Conservation (phyloP, 768 basidiomycete genomes). For the Trametes villosa region DNA sequence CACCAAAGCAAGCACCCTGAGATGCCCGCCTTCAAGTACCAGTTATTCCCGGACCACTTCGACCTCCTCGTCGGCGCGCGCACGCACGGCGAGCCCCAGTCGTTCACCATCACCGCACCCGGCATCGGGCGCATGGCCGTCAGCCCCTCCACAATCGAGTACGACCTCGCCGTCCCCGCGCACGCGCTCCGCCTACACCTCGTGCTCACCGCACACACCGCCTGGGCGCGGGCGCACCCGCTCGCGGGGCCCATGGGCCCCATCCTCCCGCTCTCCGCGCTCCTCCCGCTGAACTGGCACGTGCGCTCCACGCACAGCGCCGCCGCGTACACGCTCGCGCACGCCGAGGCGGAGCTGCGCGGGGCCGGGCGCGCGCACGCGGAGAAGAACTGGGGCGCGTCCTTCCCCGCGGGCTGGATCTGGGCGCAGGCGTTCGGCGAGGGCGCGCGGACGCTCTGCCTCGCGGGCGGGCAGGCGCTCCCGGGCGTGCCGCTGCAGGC, state of each 20-base stretch:
- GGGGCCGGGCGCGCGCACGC: slow-evolving; percentile 24
- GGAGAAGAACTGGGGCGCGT: slow-evolving; percentile 36
- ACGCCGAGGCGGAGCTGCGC: slow-evolving; percentile 2
- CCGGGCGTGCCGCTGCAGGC: slow-evolving; percentile 25
- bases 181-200: slow-evolving; percentile 22
- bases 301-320: slow-evolving; percentile 27
- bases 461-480: slow-evolving; percentile 31
- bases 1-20: neutral
- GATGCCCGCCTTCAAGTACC: slow-evolving; percentile 25
- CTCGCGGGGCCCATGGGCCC: slow-evolving; percentile 31
- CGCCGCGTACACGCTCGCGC: slow-evolving; percentile 20
- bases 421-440: slow-evolving; percentile 29
- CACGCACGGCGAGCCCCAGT: neutral
- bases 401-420: slow-evolving; percentile 33
- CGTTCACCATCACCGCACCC: slow-evolving; percentile 24
- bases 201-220: slow-evolving; percentile 13
- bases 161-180: slow-evolving; percentile 19
- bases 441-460: slow-evolving; percentile 20
- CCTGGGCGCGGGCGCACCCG: slow-evolving; percentile 23
- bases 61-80: neutral
- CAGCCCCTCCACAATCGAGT: slow-evolving; percentile 17
- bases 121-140: slow-evolving; percentile 28
- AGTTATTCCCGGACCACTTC: slow-evolving; percentile 28
- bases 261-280: slow-evolving; percentile 19
- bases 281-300: slow-evolving; percentile 35